These are phyloP conservation scores for Retiboletus fuscus DNA, from an alignment of 1,284 basidiomycete species.

Conservation along the genomic window DNA sequence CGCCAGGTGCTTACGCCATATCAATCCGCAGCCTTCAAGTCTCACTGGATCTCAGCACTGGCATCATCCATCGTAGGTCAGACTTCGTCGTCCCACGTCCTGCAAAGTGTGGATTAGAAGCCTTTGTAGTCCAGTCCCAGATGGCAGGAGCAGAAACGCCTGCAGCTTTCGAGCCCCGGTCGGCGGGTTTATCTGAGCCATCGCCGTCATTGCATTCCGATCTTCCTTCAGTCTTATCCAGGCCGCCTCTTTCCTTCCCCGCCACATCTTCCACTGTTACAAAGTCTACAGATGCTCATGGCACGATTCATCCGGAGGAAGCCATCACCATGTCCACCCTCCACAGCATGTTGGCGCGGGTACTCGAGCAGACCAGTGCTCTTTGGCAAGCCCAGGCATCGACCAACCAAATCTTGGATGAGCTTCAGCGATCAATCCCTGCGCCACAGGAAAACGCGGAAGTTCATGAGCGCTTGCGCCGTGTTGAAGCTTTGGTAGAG, in stretches of 20 bases:
- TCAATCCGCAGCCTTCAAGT: no score
- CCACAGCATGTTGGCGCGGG: slow-evolving; percentile 56
- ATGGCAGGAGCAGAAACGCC: not conserved
- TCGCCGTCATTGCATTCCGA: slow-evolving; percentile 32
- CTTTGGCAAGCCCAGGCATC: slow-evolving; percentile 67
- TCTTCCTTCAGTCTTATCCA: slow-evolving; percentile 30
- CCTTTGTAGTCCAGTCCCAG: no score
- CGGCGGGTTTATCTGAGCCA: slow-evolving; percentile 1
- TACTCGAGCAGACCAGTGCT: slow-evolving; percentile 61
- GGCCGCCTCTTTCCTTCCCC: slow-evolving; percentile 38
- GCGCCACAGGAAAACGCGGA: slow-evolving; percentile 47
- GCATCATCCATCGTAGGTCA: no score
- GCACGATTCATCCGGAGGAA: slow-evolving; percentile 52
- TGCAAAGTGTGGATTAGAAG: no score
- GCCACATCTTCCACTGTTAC: slow-evolving; percentile 27
- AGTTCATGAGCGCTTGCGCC: slow-evolving; percentile 49
- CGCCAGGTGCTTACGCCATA: no score
- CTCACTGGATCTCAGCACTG: no score
- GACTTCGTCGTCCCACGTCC: no score
- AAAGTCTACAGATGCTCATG: no score
- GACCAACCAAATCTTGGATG: slow-evolving; percentile 60
- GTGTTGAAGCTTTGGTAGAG: slow-evolving; percentile 59
- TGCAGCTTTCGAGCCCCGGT: not conserved
- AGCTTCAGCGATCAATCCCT: slow-evolving; percentile 47
- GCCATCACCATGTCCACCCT: slow-evolving; percentile 52